These are phyloP conservation scores for Fusarium pseudoanthophilum DNA, from an alignment of 2,329 filamentous ascomycete genomes.

Conservation along the genomic window DNA sequence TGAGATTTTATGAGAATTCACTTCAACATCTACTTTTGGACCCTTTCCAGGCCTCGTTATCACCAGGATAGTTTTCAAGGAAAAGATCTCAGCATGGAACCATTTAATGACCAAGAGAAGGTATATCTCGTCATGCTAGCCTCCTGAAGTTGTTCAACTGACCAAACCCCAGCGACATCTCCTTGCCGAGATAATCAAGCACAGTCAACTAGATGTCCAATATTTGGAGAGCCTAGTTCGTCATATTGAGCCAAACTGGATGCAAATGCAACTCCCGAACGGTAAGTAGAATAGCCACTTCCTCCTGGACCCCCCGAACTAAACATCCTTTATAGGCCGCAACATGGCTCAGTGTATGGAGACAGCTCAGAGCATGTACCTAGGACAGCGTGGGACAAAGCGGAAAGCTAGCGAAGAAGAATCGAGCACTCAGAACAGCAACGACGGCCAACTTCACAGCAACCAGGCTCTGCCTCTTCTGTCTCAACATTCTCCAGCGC, in stretches of 20 bases:
- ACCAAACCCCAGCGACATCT: constrained; percentile 61
- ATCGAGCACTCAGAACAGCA: constrained; percentile 47
- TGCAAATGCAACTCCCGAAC: constrained; percentile 59
- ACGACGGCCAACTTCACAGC: not conserved
- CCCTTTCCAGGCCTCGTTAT: not conserved
- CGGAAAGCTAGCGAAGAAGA: constrained; percentile 46
- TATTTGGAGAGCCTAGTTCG: constrained; percentile 60
- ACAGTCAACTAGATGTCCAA: constrained; percentile 60
- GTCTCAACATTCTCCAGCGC: not conserved
- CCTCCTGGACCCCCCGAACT: not conserved
- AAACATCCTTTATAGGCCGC: constrained; percentile 52
- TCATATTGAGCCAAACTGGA: constrained; percentile 57
- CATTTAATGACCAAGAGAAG: constrained; percentile 64
- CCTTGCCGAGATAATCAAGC: constrained; percentile 68
- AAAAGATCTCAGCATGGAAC: constrained; percentile 29
- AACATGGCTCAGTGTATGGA: constrained; percentile 60
- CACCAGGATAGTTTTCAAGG: not conserved
- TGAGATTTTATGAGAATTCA: not conserved
- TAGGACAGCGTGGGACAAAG: constrained; percentile 47
- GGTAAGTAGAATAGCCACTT: constrained; percentile 49
- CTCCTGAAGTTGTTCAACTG: not conserved
- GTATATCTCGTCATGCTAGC: constrained; percentile 47
- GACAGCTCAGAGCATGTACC: constrained; percentile 53
- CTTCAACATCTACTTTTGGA: not conserved
- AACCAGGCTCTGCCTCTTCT: constrained; percentile 5